Evolutionary conservation across 1,284 basidiomycete genomes (phyloP).

Genomic region (Naganishia albida): DNA sequence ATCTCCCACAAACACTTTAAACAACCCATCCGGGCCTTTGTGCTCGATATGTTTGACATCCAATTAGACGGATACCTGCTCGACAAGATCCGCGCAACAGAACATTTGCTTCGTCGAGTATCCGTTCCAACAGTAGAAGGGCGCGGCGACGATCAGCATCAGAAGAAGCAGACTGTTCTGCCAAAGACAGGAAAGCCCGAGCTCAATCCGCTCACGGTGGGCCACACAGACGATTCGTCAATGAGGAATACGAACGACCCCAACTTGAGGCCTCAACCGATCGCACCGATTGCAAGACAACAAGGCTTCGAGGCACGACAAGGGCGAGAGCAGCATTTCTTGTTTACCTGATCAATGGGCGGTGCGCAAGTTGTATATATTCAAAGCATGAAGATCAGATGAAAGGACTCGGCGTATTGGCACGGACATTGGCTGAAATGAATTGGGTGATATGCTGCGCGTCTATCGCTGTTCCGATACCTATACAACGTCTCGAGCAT

Average conservation of each 20-base stretch:
- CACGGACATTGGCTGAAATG: too few relatives aligned
- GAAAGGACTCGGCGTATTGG: too few relatives aligned
- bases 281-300: constrained; percentile 2
- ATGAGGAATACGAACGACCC: constrained; percentile 14
- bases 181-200: neutral
- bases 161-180: neutral
- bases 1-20: constrained; percentile 87
- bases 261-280: neutral
- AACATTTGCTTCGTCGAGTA: constrained; percentile 7
- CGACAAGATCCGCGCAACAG: constrained; percentile 9
- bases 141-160: neutral
- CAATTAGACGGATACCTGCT: constrained; percentile 56
- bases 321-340: too few relatives aligned
- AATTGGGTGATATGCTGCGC: too few relatives aligned
- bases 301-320: constrained; percentile 3
- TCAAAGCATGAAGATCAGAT: too few relatives aligned
- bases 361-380: too few relatives aligned
- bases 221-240: neutral
- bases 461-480: neutral
- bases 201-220: neutral
- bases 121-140: neutral
- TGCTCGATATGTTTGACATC: constrained; percentile 88
- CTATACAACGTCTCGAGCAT: neutral
- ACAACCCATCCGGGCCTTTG: constrained; percentile 83
- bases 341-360: too few relatives aligned